Base-by-base conservation (phyloP, 805 yeast genomes). In the Candida tibetensis region DNA sequence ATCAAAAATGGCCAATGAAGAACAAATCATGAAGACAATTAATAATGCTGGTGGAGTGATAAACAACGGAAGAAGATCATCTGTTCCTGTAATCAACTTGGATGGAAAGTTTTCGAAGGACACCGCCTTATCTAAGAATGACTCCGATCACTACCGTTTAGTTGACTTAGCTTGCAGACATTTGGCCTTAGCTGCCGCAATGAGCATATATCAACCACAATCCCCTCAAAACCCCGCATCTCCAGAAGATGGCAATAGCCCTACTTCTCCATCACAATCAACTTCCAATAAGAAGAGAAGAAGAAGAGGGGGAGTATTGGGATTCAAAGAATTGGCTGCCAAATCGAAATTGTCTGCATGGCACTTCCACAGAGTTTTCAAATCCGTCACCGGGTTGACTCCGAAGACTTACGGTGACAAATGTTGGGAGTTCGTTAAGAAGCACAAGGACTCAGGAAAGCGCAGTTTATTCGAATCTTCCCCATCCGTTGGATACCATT, bases 331-430 rank as follows among this genome's bases (percentile, higher is more conserved):
- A 57, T 71, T 88, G 53, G 96, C 95, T 6, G 81, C 86, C 15
- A 84, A 87, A 55, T 81, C 89, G 7, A 83, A 83, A 48, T 72
- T 88, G 42, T 77, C 87, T 8, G 93, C 95, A 17, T 88, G 95
- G 95, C 96, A 88, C 61, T 88, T 88, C 62, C 96, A 88, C 67
- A 70, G 96, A 36, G 95, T 88, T 17, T 88, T 88, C 70, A 83
- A 88, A 60, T 76, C 82, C 39, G 85, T 87, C 44, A 85, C 95
- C 4, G 91, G 95, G 2, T 72, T 86, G 41, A 87, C 96, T 1
- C 95, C 95, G 17, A 85, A 87, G 66, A 82, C 86, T 5, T 87
- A 87, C 52, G 95, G 95, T 36, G 95, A 87, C 54, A 79, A 81
- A 45, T 85, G 95, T 55, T 82, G 78, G 70, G 81, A 77, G 45